Evolutionary conservation across 352 stramenopile genomes (phyloP), one percentile per base, ranked within the genome.

Genomic region (Pythium dissotocum): DNA sequence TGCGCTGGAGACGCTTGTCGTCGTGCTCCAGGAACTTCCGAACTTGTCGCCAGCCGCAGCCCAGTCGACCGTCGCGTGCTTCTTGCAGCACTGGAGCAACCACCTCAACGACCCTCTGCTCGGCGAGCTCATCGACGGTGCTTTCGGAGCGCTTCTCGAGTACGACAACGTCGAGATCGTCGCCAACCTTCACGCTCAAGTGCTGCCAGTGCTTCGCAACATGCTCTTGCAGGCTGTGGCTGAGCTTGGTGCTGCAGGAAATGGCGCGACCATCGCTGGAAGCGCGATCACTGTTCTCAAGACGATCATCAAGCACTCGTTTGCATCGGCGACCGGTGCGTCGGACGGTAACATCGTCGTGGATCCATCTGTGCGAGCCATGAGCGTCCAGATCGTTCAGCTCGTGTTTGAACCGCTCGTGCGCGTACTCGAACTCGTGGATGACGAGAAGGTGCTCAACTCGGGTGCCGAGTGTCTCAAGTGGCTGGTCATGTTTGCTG

Each of bases 401-500:
- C 75, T 82, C 14, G 75, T 90, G 33, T 88, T 95, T 58, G 85
- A 93, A 65, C 87, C 84, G 30, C 67, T 95, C 32, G 69, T 95
- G 30, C 69, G 70, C 44, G 73, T 95, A 1, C 71, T 95, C 10
- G 57, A 78, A 9, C 67, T 68, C 21, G 74, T 90, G 2, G 85
- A 95, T 35, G 85, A 95, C 51, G 85, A 92, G 14, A 91, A 89
- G 61, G 80, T 93, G 30, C 75, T 95, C 2, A 90, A 88, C 65
- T 72, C 76, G 10, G 85, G 87, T 13, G 83, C 85, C 0, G 85
- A 95, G 61, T 93, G 85, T 69, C 79, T 95, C 33, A 95, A 95
- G 70, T 93, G 83, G 83, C 65, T 93, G 28, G 83, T 95, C 6
- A 91, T 92, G 82, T 89, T 92, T 61, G 77, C 85, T 0, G 78